Evolutionary conservation across 1,284 basidiomycete genomes (phyloP).

Genomic region (Ceratobasidium sp.): DNA sequence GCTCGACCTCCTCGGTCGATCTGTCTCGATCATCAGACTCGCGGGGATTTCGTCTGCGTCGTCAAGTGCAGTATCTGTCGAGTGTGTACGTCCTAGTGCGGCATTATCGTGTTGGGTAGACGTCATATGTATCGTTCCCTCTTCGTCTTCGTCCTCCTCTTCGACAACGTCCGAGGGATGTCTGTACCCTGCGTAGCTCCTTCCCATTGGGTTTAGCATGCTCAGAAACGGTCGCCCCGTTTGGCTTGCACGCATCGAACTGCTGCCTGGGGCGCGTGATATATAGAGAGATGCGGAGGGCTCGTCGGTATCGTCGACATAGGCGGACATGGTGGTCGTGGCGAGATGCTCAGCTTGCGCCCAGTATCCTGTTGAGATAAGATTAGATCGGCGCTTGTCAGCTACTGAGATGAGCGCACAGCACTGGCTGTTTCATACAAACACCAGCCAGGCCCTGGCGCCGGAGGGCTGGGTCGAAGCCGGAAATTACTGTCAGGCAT

Average conservation of each 20-base stretch:
- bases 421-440: neutral
- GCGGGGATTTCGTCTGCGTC: conserved; percentile 82
- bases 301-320: conserved; percentile 39
- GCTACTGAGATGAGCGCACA: neutral
- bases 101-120: conserved; percentile 29
- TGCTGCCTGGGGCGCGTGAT: conserved; percentile 16
- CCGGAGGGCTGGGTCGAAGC: no score
- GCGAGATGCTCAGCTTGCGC: conserved; percentile 3
- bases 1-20: conserved; percentile 23
- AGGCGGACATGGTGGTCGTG: conserved; percentile 46
- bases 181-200: conserved; percentile 75
- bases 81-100: conserved; percentile 15
- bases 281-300: conserved; percentile 45
- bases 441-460: no score
- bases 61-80: conserved; percentile 58
- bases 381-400: conserved; percentile 33
- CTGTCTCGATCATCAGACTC: conserved; percentile 84
- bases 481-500: no score
- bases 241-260: conserved; percentile 38
- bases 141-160: conserved; percentile 51
- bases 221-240: conserved; percentile 70
- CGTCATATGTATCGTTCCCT: conserved; percentile 34
- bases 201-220: conserved; percentile 84
- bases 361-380: conserved; percentile 16
- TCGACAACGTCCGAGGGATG: conserved; percentile 46